These are phyloP conservation scores for Apiospora malaysiana DNA, from an alignment of 2,329 filamentous ascomycete species.

Conservation along the genomic window DNA sequence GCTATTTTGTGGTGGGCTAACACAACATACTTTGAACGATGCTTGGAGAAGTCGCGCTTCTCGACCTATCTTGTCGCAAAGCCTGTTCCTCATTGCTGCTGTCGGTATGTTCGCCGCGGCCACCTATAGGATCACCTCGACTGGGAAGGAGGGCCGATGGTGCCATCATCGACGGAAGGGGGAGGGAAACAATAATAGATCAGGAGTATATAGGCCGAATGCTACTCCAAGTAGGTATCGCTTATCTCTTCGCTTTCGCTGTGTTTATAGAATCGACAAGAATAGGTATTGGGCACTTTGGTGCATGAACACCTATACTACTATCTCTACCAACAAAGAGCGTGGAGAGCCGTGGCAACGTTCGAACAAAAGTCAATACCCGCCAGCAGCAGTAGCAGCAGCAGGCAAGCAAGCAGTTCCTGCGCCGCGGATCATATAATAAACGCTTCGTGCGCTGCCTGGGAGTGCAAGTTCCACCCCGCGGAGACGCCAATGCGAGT, in stretches of 20 bases:
- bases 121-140: not conserved
- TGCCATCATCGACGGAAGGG: not conserved
- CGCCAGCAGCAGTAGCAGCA: not conserved
- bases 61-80: not conserved
- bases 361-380: not conserved
- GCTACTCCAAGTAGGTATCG: not conserved
- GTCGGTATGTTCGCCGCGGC: not conserved
- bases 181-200: too few species aligned
- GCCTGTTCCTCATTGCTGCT: not conserved
- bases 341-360: not conserved
- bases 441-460: not conserved
- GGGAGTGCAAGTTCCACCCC: not conserved
- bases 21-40: not conserved
- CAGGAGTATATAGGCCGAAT: not conserved
- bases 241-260: not conserved
- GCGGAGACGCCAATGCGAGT: conserved; percentile 5
- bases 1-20: not conserved
- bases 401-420: not conserved
- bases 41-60: not conserved
- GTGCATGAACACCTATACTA: conserved; percentile 1
- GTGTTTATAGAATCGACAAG: not conserved
- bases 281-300: conserved; percentile 7
- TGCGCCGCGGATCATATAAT: conserved; percentile 1
- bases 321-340: not conserved
- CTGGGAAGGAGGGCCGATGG: not conserved